Percentiles rank a stretch among this genome's conserved stretches.
Evolutionary conservation across 805 yeast species (phyloP).

Genomic region (Kurtzmaniella fragi): DNA sequence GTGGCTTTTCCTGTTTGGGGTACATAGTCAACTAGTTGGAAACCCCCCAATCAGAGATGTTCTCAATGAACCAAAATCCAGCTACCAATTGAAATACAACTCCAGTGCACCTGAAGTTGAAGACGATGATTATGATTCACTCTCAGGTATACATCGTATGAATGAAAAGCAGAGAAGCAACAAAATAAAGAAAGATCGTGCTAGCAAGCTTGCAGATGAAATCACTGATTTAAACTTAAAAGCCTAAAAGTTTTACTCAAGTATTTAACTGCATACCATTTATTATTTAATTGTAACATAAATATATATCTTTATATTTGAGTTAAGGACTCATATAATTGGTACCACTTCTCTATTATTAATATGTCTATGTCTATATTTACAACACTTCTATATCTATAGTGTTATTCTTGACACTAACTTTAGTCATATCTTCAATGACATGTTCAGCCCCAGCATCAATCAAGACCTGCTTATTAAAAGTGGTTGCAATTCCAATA

Average conservation of each 20-base stretch:
- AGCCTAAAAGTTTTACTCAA: neutral
- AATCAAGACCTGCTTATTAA: slow-evolving; percentile 9
- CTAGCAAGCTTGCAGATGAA: slow-evolving; percentile 26
- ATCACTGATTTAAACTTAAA: slow-evolving; percentile 23
- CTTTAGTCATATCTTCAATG: slow-evolving; percentile 12
- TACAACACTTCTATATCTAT: neutral
- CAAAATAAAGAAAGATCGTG: slow-evolving; percentile 33
- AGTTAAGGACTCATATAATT: too few relatives aligned
- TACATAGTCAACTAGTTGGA: slow-evolving; percentile 43
- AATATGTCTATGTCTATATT: too few relatives aligned
- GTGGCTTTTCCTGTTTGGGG: slow-evolving; percentile 49
- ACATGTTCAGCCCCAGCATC: slow-evolving; percentile 15
- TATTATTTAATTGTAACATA: neutral
- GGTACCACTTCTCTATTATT: too few relatives aligned
- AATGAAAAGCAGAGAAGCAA: slow-evolving; percentile 24
- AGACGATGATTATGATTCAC: slow-evolving; percentile 7
- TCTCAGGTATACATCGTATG: neutral
- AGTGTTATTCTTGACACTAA: neutral
- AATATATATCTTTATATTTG: neutral
- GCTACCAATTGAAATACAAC: slow-evolving; percentile 15
- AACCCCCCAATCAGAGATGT: slow-evolving; percentile 30
- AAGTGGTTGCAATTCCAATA: slow-evolving; percentile 16
- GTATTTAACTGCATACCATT: neutral
- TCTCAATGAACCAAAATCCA: slow-evolving; percentile 29
- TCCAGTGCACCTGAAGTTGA: slow-evolving; percentile 9